phyloP scores from a whole-genome alignment of 768 basidiomycete species.

The Phanerodontia chrysosporium region DNA sequence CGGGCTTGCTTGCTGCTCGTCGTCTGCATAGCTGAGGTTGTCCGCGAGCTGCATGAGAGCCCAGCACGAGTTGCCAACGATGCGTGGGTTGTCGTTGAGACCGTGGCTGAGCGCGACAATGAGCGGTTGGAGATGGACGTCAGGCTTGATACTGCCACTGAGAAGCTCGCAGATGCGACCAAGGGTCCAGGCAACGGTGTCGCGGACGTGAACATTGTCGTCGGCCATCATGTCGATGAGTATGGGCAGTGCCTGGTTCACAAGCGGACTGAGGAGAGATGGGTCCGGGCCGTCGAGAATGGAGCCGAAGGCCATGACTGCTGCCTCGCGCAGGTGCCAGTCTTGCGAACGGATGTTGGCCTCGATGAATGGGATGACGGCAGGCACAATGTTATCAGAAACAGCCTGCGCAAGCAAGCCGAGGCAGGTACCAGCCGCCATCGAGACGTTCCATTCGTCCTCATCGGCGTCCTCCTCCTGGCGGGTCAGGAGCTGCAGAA shows the following conservation, averaged over 20 bases:
- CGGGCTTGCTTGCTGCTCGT: slow-evolving; percentile 55
- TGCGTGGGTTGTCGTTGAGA: slow-evolving; percentile 75
- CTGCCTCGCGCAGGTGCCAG: slow-evolving; percentile 96
- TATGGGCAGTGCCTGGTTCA: slow-evolving; percentile 89
- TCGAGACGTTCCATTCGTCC: slow-evolving; percentile 97
- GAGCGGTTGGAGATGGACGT: slow-evolving; percentile 80
- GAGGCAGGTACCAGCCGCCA: slow-evolving; percentile 94
- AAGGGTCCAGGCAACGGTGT: slow-evolving; percentile 97
- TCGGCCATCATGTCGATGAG: slow-evolving; percentile 96
- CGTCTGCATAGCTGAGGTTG: slow-evolving; percentile 74
- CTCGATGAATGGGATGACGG: slow-evolving; percentile 97
- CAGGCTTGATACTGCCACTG: slow-evolving; percentile 81
- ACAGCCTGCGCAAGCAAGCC: slow-evolving; percentile 87
- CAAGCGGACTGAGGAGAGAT: slow-evolving; percentile 79
- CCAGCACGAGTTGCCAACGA: slow-evolving; percentile 94
- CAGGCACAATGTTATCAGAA: slow-evolving; percentile 83
- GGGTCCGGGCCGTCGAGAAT: slow-evolving; percentile 97
- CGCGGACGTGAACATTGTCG: slow-evolving; percentile 80
- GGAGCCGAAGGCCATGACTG: slow-evolving; percentile 97
- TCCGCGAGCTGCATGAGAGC: slow-evolving; percentile 93
- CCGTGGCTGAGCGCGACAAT: slow-evolving; percentile 80
- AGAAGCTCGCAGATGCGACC: slow-evolving; percentile 92
- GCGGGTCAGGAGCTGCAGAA: slow-evolving; percentile 80
- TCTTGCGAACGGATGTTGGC: slow-evolving; percentile 87
- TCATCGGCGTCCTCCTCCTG: slow-evolving; percentile 98